Percentiles rank a stretch among this genome's conserved stretches.
These are phyloP conservation scores for Rhizopogon rudus DNA, from an alignment of 768 basidiomycete genomes.

Conservation along the genomic window DNA sequence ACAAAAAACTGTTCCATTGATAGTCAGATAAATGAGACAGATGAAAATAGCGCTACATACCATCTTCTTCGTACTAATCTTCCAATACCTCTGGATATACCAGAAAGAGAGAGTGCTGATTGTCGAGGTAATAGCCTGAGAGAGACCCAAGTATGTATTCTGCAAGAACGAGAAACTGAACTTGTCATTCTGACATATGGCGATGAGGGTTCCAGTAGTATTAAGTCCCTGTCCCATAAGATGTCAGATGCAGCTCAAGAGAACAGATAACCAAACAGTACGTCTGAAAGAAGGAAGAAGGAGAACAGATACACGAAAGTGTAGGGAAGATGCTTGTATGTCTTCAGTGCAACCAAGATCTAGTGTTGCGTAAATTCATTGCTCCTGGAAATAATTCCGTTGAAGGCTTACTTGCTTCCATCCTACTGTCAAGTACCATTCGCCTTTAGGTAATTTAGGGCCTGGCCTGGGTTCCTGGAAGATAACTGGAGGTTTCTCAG, in stretches of 20 bases:
- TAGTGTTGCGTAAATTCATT: constrained; percentile 21
- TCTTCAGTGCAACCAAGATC: constrained; percentile 74
- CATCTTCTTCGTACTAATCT: constrained; percentile 80
- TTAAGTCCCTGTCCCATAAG: constrained; percentile 56
- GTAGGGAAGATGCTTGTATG: constrained; percentile 74
- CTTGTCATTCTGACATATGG: constrained; percentile 77
- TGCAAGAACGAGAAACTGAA: constrained; percentile 79
- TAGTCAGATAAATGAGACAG: background rate
- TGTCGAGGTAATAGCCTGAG: constrained; percentile 74
- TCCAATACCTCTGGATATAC: constrained; percentile 79
- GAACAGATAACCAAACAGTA: constrained; percentile 24
- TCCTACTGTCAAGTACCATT: constrained; percentile 75
- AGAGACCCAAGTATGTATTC: constrained; percentile 72
- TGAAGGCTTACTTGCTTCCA: constrained; percentile 64
- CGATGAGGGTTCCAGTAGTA: constrained; percentile 70
- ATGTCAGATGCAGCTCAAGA: background rate
- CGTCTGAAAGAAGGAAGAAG: constrained; percentile 78
- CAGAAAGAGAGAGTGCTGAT: constrained; percentile 72
- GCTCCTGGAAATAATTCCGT: background rate
- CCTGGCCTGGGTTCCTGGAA: constrained; percentile 85
- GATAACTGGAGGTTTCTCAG: constrained; percentile 44
- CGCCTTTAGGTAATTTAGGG: constrained; percentile 70
- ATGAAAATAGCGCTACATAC: constrained; percentile 27
- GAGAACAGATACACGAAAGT: constrained; percentile 78
- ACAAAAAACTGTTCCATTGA: constrained; percentile 53